Evolutionary conservation across 1,284 basidiomycete genomes (phyloP), one percentile per base, ranked within the genome.

Genomic region (Golubevia sp.): DNA sequence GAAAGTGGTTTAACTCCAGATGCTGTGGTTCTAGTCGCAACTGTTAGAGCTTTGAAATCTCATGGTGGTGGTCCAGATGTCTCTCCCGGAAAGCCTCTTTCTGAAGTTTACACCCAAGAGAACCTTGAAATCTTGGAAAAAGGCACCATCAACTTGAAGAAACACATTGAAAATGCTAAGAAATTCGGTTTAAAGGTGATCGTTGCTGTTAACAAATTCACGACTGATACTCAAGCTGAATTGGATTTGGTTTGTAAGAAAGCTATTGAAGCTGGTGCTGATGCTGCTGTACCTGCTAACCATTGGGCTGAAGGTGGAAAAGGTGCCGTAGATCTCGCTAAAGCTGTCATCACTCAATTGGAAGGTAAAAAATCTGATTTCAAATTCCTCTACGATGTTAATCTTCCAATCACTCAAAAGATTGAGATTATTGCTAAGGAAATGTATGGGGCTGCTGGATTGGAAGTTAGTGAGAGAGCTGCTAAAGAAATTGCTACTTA

Each of bases 381-480:
- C 68, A 72, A 76, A 65, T 77, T 80, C 71, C 76, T 83, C 44
- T 83, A 83, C 69, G 74, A 76, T 44, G 59, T 76, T 21, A 67
- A 76, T 1, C 55, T 69, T 51, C 68, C 77, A 8, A 74, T 83
- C 38, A 65, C 67, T 25, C 67, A 74, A 15, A 83, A 83, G 69
- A 82, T 83, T 58, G 74, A 78, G 55, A 75, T 67, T 27, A 83
- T 83, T 38, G 79, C 79, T 0, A 57, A 61, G 30, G 74, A 76
- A 24, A 83, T 83, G 80, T 83, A 83, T 67, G 80, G 80, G 20
- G 80, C 79, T 1, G 77, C 73, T 27, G 80, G 76, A 13, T 74
- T 83, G 55, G 71, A 79, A 50, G 87, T 97, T 68, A 91, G 91
- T 63, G 38, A 44, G 38, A 44, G 38, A 44, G 80, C 80, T 7